These are phyloP conservation scores for Toxoplasma gondii DNA, from an alignment of 169 alveolate genomes.

Conservation along the genomic window DNA sequence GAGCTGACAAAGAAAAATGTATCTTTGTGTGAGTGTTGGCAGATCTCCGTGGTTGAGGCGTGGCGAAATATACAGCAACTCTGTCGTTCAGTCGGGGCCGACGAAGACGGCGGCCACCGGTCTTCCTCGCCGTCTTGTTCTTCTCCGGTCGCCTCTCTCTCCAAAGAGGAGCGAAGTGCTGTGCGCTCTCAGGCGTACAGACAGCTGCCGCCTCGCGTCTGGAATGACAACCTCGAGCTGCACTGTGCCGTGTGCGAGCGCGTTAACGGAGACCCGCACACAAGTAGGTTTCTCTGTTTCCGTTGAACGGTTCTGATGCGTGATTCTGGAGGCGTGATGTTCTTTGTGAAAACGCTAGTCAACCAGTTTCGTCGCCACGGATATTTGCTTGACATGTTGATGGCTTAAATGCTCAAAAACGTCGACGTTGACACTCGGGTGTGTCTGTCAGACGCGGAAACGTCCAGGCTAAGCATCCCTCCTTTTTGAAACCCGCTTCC, in stretches of 20 bases:
- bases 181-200: not conserved
- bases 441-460: no score
- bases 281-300: not conserved
- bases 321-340: no score
- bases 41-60: conserved; percentile 13
- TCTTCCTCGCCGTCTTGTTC: not conserved
- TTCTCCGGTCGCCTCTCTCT: not conserved
- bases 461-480: no score
- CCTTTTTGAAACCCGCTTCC: no score
- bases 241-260: conserved; percentile 18
- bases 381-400: no score
- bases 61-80: conserved; percentile 27
- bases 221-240: conserved; percentile 29
- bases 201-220: conserved; percentile 23
- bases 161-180: not conserved
- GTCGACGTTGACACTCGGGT: no score
- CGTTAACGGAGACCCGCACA: not conserved
- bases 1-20: not conserved
- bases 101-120: not conserved
- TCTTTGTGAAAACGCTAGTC: no score
- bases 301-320: no score
- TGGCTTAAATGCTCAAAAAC: no score
- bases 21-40: not conserved
- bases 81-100: conserved; percentile 2
- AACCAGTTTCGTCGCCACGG: no score